Conservation (phyloP, 2,329 filamentous ascomycete species). For the Orbilia javanica region DNA sequence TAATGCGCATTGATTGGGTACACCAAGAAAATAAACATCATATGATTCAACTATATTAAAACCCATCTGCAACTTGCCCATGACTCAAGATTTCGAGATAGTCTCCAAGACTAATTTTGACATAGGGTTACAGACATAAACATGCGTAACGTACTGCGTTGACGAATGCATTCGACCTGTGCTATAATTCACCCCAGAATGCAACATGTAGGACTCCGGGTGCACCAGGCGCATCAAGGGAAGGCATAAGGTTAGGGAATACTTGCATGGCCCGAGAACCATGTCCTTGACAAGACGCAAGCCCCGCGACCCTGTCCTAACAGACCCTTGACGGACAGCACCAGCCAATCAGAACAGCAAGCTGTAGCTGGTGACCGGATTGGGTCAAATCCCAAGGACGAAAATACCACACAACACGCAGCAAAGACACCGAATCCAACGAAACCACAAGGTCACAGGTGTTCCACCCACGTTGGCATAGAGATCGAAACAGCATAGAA, state of each 20-base stretch:
- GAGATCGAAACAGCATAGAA: neutral
- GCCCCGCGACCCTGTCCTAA: conserved; percentile 18
- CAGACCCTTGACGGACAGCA: neutral
- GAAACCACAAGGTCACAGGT: neutral
- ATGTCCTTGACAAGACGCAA: neutral
- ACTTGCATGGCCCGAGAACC: neutral
- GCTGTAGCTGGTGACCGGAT: neutral
- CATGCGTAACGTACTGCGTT: too few relatives aligned
- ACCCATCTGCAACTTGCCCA: too few relatives aligned
- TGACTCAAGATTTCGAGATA: too few relatives aligned
- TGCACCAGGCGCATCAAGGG: neutral
- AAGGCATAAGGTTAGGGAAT: neutral
- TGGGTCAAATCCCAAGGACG: conserved; percentile 9
- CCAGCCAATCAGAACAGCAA: conserved; percentile 7
- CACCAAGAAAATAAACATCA: too few relatives aligned
- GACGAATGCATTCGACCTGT: too few relatives aligned
- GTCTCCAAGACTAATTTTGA: too few relatives aligned
- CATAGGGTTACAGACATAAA: too few relatives aligned
- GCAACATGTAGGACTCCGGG: neutral
- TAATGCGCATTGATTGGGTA: too few relatives aligned
- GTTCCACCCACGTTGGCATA: neutral
- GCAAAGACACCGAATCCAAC: neutral
- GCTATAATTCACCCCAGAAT: too few relatives aligned
- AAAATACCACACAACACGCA: conserved; percentile 35
- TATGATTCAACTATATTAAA: too few relatives aligned